Evolutionary conservation across 2,329 filamentous ascomycete species (phyloP), one percentile per base, ranked within the genome.

Genomic region (Grosmannia huntii): DNA sequence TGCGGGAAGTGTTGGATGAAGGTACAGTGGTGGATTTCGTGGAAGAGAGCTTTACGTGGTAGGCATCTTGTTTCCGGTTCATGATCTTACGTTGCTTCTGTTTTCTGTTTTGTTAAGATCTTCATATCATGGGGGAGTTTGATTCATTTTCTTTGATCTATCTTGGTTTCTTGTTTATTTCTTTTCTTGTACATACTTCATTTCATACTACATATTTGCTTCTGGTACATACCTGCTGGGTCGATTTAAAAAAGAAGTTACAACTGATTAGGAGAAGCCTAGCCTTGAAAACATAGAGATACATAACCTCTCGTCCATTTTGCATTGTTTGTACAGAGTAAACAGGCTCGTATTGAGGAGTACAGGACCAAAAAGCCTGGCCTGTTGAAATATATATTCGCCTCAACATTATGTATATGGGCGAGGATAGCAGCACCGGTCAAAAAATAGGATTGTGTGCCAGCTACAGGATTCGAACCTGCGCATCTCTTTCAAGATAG

Each of bases 41-140:
- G 12, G 87, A 91, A 70, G 88, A 92, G 72, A 84, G 81, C 61
- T 92, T 92, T 66, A 85, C 82, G 1, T 84, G 80, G 80, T 83
- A 57, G 23, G n/a, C n/a, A 2, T 46, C 4, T 31, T 21, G n/a
- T 51, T 46, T 14, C 33, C 3, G 5, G 25, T 25, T 33, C 41
- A 25, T 23, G 2, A 44, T n/a, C 3, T 44, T 48, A 50, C 23
- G 11, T 25, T 14, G 19, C 10, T 56, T 19, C 46, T 25, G 25
- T 56, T 56, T 25, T 5, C 16, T 50, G 14, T 50, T 3, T 16
- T 50, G 25, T 27, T 21, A 5, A 14, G 4, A 25, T 14, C 48
- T n/a, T 27, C 48, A 27, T 23, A 11, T 36, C 33, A 36, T 16
- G 36, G 14, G 36, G 12, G 36, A 16, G 36, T 38, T 38, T 16